Conservation (phyloP, 495 filamentous ascomycete species). For the Pseudevernia furfuracea region DNA sequence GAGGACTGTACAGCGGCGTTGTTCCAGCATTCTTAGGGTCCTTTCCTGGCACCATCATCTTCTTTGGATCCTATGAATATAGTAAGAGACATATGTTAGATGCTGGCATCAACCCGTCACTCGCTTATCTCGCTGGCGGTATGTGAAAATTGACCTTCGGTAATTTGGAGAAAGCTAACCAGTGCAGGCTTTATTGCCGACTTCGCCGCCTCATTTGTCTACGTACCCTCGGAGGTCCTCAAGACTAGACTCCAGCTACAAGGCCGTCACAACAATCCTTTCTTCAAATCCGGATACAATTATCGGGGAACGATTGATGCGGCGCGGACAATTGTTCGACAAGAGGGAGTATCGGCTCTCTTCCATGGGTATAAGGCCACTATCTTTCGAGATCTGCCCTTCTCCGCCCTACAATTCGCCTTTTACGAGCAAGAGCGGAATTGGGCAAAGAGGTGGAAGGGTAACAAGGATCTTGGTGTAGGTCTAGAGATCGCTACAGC, state of each 20-base stretch:
- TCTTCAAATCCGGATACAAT: conserved; percentile 88
- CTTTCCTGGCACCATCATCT: conserved; percentile 87
- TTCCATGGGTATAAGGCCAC: conserved; percentile 94
- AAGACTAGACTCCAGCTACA: conserved; percentile 94
- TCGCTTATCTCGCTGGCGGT: conserved; percentile 82
- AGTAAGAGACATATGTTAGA: conserved; percentile 88
- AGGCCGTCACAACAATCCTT: conserved; percentile 88
- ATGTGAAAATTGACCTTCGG: conserved; percentile 23
- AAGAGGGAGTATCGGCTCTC: conserved; percentile 74
- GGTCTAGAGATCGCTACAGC: conserved; percentile 82
- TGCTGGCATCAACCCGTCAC: conserved; percentile 60
- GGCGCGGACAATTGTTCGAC: conserved; percentile 68
- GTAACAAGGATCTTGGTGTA: conserved; percentile 71
- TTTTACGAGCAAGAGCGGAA: conserved; percentile 93
- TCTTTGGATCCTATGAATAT: conserved; percentile 94
- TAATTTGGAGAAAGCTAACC: conserved; percentile 16
- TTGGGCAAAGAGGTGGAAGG: conserved; percentile 67
- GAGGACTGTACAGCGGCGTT: conserved; percentile 90
- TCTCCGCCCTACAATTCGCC: conserved; percentile 91
- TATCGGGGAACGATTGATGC: conserved; percentile 77
- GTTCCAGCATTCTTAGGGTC: conserved; percentile 83
- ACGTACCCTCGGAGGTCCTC: conserved; percentile 92
- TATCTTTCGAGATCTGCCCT: conserved; percentile 88
- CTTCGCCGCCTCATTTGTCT: conserved; percentile 81
- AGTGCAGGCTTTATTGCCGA: conserved; percentile 76